These are phyloP conservation scores for Takakia lepidozioides DNA, from an alignment of 225 moss, liverwort and hornwort genomes.

Conservation along the genomic window DNA sequence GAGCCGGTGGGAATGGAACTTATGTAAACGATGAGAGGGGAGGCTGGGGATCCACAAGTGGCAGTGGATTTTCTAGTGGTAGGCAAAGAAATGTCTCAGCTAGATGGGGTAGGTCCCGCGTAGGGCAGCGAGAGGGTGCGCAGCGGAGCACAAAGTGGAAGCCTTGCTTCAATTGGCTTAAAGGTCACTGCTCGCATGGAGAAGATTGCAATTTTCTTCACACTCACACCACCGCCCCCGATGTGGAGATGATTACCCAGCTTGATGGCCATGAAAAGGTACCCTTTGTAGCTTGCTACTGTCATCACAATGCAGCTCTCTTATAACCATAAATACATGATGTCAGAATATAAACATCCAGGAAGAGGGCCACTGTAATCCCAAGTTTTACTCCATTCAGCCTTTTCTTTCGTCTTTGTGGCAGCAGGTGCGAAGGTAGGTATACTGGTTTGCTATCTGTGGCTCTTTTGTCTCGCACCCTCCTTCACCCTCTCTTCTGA, in stretches of 20 bases:
- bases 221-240: slow-evolving; percentile 73
- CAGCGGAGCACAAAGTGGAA: slow-evolving; percentile 43
- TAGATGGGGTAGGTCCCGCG: slow-evolving; percentile 46
- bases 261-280: slow-evolving; percentile 92
- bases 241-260: slow-evolving; percentile 79
- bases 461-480: too few species aligned
- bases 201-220: slow-evolving; percentile 82
- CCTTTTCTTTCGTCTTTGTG: too few species aligned
- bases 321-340: too few species aligned
- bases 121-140: slow-evolving; percentile 24
- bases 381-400: too few species aligned
- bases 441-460: too few species aligned
- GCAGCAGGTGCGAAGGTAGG: too few species aligned
- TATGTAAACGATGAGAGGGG: slow-evolving; percentile 27
- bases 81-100: slow-evolving; percentile 27
- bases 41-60: slow-evolving; percentile 42
- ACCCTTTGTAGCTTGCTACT: too few species aligned
- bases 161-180: slow-evolving; percentile 71
- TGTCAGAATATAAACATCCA: too few species aligned
- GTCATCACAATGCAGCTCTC: too few species aligned
- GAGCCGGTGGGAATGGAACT: slow-evolving; percentile 57
- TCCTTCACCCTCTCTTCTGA: too few species aligned
- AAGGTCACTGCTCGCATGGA: slow-evolving; percentile 71
- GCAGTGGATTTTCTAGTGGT: slow-evolving; percentile 53
- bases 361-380: too few species aligned